phyloP scores from a whole-genome alignment of 2,329 filamentous ascomycete genomes.

The Diaporthe australafricana region DNA sequence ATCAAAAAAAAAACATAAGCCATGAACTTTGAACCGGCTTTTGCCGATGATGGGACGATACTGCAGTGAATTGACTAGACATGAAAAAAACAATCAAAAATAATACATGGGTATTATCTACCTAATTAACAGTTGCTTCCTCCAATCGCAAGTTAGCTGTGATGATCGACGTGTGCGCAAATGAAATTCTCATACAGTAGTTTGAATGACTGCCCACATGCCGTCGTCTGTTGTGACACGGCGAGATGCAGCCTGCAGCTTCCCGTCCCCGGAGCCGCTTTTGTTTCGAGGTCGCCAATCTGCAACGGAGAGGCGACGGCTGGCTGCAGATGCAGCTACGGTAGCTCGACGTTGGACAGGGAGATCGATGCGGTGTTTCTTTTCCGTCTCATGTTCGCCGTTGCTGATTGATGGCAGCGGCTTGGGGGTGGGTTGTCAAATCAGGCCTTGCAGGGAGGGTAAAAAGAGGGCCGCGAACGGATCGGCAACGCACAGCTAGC shows the following conservation, averaged over 20 bases:
- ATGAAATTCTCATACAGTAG: not conserved
- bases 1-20: too few species aligned
- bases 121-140: not conserved
- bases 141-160: too few species aligned
- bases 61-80: conserved; percentile 4
- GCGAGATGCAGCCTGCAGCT: not conserved
- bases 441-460: not conserved
- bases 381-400: not conserved
- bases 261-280: conserved; percentile 7
- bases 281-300: not conserved
- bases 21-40: conserved; percentile 14
- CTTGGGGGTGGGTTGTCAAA: not conserved
- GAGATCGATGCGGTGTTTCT: not conserved
- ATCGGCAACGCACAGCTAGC: not conserved
- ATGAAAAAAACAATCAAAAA: conserved; percentile 1
- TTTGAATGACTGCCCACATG: not conserved
- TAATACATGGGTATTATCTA: conserved; percentile 3
- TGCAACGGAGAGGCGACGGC: not conserved
- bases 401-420: not conserved
- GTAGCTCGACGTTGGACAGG: not conserved
- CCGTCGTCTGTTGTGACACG: not conserved
- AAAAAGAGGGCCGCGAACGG: conserved; percentile 2
- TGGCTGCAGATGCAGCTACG: not conserved
- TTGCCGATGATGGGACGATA: conserved; percentile 18
- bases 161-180: not conserved